These are phyloP conservation scores for Plasmodium inui DNA, from an alignment of 169 alveolate species.

Conservation along the genomic window DNA sequence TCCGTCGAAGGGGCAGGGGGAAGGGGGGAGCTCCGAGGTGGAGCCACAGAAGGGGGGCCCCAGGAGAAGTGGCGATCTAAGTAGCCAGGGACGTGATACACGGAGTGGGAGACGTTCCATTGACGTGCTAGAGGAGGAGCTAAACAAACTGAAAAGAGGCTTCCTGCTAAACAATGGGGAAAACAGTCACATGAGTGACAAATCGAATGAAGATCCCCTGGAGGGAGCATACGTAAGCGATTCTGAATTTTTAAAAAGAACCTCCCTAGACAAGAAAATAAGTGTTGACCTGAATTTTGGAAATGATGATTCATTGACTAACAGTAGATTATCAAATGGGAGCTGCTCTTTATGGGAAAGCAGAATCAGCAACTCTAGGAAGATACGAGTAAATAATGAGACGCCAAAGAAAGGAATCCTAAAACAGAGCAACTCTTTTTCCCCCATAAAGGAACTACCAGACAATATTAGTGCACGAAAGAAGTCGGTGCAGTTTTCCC, in stretches of 20 bases:
- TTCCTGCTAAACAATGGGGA: slow-evolving; percentile 2
- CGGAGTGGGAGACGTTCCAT: slow-evolving; percentile 5
- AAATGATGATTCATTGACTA: slow-evolving; percentile 54
- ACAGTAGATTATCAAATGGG: slow-evolving; percentile 26
- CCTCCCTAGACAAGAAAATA: slow-evolving; percentile 3
- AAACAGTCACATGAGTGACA: neutral
- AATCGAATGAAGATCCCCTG: neutral
- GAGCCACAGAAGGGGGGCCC: neutral
- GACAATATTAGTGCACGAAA: slow-evolving; percentile 56
- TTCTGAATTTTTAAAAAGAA: slow-evolving; percentile 36
- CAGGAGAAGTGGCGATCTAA: neutral
- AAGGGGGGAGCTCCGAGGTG: neutral
- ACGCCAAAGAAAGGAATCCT: slow-evolving; percentile 68
- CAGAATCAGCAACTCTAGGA: slow-evolving; percentile 30
- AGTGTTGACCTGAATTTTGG: slow-evolving; percentile 37
- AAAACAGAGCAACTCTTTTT: slow-evolving; percentile 36
- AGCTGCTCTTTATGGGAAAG: slow-evolving; percentile 33
- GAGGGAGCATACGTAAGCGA: slow-evolving; percentile 49
- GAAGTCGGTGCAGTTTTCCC: slow-evolving; percentile 70
- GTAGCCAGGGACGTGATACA: neutral
- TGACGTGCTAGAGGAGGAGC: slow-evolving; percentile 27
- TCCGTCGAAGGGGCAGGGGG: slow-evolving; percentile 31
- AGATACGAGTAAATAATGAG: slow-evolving; percentile 35
- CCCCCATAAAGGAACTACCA: slow-evolving; percentile 41
- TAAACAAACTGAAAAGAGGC: neutral